Conservation (phyloP, 495 filamentous ascomycete species). For the Cercophora newfieldiana region DNA sequence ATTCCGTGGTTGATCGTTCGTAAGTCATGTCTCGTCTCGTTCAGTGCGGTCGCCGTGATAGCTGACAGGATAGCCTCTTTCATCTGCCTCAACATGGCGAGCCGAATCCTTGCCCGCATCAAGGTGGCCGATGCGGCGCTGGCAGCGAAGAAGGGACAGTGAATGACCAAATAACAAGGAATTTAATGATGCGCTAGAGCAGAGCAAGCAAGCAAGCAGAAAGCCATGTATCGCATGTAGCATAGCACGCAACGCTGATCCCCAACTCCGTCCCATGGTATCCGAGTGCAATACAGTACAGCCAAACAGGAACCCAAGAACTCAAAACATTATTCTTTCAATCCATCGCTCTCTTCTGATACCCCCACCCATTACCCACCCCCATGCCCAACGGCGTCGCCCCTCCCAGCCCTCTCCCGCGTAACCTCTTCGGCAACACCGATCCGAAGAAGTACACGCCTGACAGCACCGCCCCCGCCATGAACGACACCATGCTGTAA, state of each 20-base stretch:
- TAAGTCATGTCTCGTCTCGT: constrained; percentile 45
- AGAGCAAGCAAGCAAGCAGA: neutral
- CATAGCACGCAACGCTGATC: neutral
- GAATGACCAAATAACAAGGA: neutral
- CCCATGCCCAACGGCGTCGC: constrained; percentile 50
- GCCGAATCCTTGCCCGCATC: constrained; percentile 39
- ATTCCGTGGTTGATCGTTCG: constrained; percentile 71
- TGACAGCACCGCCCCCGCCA: constrained; percentile 53
- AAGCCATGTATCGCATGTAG: neutral
- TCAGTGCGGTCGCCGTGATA: neutral
- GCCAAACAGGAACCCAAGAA: constrained; percentile 3
- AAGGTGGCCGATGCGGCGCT: constrained; percentile 34
- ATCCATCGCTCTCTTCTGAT: constrained; percentile 42
- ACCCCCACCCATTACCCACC: constrained; percentile 58
- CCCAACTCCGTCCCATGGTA: constrained; percentile 16
- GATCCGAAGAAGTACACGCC: constrained; percentile 64
- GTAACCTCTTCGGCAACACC: constrained; percentile 57
- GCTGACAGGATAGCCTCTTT: constrained; percentile 38
- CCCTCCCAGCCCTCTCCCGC: constrained; percentile 50
- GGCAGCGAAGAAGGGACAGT: constrained; percentile 39
- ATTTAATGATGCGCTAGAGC: too few species aligned
- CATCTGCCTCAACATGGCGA: constrained; percentile 43
- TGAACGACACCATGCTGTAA: constrained; percentile 60
- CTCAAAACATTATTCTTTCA: neutral
- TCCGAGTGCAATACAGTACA: neutral